Conservation (phyloP, 306 rosid species). For the Myrica gale region DNA sequence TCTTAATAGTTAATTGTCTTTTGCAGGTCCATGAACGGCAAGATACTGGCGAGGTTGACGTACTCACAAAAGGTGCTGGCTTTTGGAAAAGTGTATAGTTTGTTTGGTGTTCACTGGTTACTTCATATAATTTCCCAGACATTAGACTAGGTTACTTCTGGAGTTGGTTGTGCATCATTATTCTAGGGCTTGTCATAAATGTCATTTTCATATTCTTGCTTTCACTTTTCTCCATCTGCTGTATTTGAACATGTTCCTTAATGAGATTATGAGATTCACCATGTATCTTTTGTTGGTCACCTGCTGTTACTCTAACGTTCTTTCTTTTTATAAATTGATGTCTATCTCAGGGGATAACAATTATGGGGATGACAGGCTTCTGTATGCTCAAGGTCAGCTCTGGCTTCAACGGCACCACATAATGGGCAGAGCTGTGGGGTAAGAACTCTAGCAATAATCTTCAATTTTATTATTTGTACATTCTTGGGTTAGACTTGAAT, state of each 20-base stretch:
- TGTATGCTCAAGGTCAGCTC: slow-evolving; percentile 89
- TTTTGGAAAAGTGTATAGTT: slow-evolving; percentile 2
- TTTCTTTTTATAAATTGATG: slow-evolving; percentile 2
- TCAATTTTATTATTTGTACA: background rate
- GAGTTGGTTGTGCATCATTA: slow-evolving; percentile 8
- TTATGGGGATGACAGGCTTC: slow-evolving; percentile 81
- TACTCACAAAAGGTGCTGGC: slow-evolving; percentile 81
- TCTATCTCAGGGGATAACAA: slow-evolving; percentile 78
- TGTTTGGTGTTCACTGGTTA: slow-evolving; percentile 1
- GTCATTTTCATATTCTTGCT: background rate
- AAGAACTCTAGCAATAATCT: slow-evolving; percentile 14
- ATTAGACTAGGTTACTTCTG: background rate
- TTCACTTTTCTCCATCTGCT: slow-evolving; percentile 3
- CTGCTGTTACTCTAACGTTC: background rate
- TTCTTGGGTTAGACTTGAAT: slow-evolving; percentile 12
- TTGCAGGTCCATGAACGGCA: slow-evolving; percentile 80
- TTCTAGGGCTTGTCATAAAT: background rate
- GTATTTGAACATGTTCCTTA: background rate
- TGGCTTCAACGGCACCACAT: slow-evolving; percentile 92
- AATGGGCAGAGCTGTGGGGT: slow-evolving; percentile 98
- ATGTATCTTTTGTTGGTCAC: background rate
- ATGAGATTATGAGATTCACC: slow-evolving; percentile 2
- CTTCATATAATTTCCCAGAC: slow-evolving; percentile 2
- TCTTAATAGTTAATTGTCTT: slow-evolving; percentile 21
- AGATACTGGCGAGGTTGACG: slow-evolving; percentile 80